These are phyloP conservation scores for Phoma sp. DNA, from an alignment of 2,329 filamentous ascomycete species.

Conservation along the genomic window DNA sequence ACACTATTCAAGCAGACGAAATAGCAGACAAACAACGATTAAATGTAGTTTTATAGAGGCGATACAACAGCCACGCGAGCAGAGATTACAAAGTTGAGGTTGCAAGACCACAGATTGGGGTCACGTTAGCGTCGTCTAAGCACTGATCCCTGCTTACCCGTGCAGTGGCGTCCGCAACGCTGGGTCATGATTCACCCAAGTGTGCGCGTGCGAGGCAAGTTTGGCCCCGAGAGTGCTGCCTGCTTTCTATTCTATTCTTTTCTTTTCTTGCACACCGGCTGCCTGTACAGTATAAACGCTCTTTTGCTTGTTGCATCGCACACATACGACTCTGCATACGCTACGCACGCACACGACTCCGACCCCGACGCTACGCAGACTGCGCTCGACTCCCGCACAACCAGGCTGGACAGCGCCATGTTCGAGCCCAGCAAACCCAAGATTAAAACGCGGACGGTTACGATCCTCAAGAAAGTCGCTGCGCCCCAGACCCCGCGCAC, in stretches of 20 bases:
- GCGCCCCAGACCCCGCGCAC: slow-evolving; percentile 21
- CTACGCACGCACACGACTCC: slow-evolving; percentile 1
- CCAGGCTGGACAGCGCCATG: too few species aligned
- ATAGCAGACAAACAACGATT: too few species aligned
- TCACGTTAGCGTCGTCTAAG: slow-evolving; percentile 6
- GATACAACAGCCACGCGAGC: too few species aligned
- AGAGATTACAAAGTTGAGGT: not conserved
- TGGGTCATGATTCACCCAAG: slow-evolving; percentile 18
- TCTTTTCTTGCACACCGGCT: not conserved
- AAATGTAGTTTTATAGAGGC: too few species aligned
- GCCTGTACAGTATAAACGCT: not conserved
- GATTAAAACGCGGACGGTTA: slow-evolving; percentile 44
- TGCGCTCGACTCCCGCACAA: too few species aligned
- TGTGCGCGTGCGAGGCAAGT: slow-evolving; percentile 22
- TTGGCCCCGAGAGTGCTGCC: slow-evolving; percentile 26
- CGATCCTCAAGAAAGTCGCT: slow-evolving; percentile 36
- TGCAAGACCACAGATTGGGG: not conserved
- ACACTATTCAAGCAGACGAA: too few species aligned
- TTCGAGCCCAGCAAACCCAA: slow-evolving; percentile 42
- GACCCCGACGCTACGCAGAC: not conserved
- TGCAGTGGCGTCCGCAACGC: slow-evolving; percentile 27
- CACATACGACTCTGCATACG: slow-evolving; percentile 1
- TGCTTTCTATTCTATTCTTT: slow-evolving; percentile 22
- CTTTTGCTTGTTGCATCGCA: too few species aligned
- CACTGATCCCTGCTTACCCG: slow-evolving; percentile 24